phyloP scores from a whole-genome alignment of 768 basidiomycete species.

The Phanerochaete carnosa region DNA sequence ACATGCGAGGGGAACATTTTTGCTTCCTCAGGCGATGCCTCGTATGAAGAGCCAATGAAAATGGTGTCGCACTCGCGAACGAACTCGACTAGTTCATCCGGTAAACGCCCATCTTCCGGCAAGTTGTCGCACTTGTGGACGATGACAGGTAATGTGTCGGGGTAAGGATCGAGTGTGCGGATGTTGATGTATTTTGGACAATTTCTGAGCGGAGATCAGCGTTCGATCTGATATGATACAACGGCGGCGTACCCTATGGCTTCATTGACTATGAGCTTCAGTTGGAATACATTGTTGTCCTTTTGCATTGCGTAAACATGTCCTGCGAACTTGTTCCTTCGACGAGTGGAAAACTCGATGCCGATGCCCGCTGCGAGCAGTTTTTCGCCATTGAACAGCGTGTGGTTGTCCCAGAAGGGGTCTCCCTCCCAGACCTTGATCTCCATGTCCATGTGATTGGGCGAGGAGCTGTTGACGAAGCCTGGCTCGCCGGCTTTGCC shows the following conservation, averaged over 20 bases:
- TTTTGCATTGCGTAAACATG: slow-evolving; percentile 26
- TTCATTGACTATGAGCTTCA: slow-evolving; percentile 48
- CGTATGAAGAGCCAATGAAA: slow-evolving; percentile 53
- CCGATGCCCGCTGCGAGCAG: slow-evolving; percentile 54
- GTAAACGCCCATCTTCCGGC: slow-evolving; percentile 37
- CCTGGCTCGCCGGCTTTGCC: slow-evolving; percentile 43
- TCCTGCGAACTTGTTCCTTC: slow-evolving; percentile 65
- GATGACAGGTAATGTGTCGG: slow-evolving; percentile 36
- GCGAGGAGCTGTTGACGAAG: slow-evolving; percentile 37
- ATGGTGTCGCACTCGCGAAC: slow-evolving; percentile 50
- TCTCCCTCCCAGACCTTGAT: slow-evolving; percentile 52
- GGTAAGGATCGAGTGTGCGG: slow-evolving; percentile 44
- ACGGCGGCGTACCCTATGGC: slow-evolving; percentile 48
- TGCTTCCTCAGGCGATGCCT: slow-evolving; percentile 36
- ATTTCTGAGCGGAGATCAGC: slow-evolving; percentile 37
- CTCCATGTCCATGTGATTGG: slow-evolving; percentile 37
- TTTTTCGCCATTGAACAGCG: slow-evolving; percentile 4
- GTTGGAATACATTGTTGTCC: slow-evolving; percentile 24
- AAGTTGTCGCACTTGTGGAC: slow-evolving; percentile 33
- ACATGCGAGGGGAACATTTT: slow-evolving; percentile 50
- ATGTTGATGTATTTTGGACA: slow-evolving; percentile 70
- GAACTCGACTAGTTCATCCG: slow-evolving; percentile 46
- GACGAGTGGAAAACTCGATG: slow-evolving; percentile 51
- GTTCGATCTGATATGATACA: not conserved
- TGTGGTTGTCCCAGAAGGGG: slow-evolving; percentile 40